These are phyloP conservation scores for Talaromyces thailandensis DNA, from an alignment of 495 filamentous ascomycete species.

Conservation along the genomic window DNA sequence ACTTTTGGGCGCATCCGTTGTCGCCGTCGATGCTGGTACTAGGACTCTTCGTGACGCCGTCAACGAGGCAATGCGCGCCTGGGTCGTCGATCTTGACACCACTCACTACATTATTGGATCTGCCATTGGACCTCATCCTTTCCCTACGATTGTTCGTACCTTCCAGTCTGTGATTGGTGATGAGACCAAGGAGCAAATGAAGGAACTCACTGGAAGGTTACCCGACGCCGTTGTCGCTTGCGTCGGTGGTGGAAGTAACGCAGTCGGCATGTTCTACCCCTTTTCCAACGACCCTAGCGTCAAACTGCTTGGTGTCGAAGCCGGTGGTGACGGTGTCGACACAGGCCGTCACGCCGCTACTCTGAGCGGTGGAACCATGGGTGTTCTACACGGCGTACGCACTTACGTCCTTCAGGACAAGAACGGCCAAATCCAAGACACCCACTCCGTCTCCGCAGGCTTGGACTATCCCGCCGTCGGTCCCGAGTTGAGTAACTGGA, in stretches of 20 bases:
- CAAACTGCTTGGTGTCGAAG: slow-evolving; percentile 87
- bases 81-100: slow-evolving; percentile 78
- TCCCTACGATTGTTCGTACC: slow-evolving; percentile 90
- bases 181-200: slow-evolving; percentile 87
- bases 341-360: slow-evolving; percentile 85
- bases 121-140: slow-evolving; percentile 89
- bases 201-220: slow-evolving; percentile 69
- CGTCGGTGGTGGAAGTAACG: slow-evolving; percentile 88
- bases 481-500: slow-evolving; percentile 86
- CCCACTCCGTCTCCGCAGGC: slow-evolving; percentile 94
- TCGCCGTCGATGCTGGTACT: slow-evolving; percentile 79
- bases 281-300: slow-evolving; percentile 80
- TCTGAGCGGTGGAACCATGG: slow-evolving; percentile 76
- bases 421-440: slow-evolving; percentile 87
- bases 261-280: slow-evolving; percentile 92
- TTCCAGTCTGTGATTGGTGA: slow-evolving; percentile 91
- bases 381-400: slow-evolving; percentile 89
- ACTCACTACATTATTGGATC: slow-evolving; percentile 96
- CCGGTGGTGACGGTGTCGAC: slow-evolving; percentile 90
- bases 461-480: slow-evolving; percentile 97
- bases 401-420: slow-evolving; percentile 91
- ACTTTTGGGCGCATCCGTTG: slow-evolving; percentile 81
- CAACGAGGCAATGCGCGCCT: slow-evolving; percentile 84
- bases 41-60: slow-evolving; percentile 87
- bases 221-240: slow-evolving; percentile 95